A percentile compares a stretch with the other conserved stretches of the same genome.
Conservation (phyloP, 441 rosid genomes). For the Eruca vesicaria region DNA sequence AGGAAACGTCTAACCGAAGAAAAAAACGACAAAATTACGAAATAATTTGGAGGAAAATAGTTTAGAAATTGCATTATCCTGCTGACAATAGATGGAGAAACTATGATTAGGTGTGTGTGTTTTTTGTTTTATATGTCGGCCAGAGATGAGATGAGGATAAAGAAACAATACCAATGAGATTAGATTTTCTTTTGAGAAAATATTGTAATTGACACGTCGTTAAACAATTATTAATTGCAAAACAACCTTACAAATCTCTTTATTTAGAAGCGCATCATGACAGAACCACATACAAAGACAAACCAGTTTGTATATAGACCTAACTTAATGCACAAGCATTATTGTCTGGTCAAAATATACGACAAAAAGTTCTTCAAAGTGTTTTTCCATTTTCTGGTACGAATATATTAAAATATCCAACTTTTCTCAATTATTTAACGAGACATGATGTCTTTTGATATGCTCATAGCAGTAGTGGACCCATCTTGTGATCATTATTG, state of each 20-base stretch:
- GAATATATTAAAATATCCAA: background rate
- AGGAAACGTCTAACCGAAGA: background rate
- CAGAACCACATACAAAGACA: background rate
- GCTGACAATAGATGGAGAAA: slow-evolving; percentile 29
- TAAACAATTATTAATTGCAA: slow-evolving; percentile 15
- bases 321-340: background rate
- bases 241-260: background rate
- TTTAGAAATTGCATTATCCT: slow-evolving; percentile 29
- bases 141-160: slow-evolving; percentile 20
- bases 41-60: slow-evolving; percentile 11
- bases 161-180: background rate
- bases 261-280: slow-evolving; percentile 13
- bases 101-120: slow-evolving; percentile 19
- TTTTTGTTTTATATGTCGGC: slow-evolving; percentile 33
- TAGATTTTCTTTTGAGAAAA: slow-evolving; percentile 1
- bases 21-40: slow-evolving; percentile 8
- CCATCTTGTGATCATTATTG: background rate
- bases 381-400: background rate
- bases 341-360: background rate
- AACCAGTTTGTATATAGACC: background rate
- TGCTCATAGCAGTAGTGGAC: slow-evolving; percentile 15
- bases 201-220: slow-evolving; percentile 21
- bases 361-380: background rate
- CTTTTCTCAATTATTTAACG: slow-evolving; percentile 13
- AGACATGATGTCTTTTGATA: background rate